Evolutionary conservation across 169 alveolate genomes (phyloP).

Genomic region (Plasmodium inui): DNA sequence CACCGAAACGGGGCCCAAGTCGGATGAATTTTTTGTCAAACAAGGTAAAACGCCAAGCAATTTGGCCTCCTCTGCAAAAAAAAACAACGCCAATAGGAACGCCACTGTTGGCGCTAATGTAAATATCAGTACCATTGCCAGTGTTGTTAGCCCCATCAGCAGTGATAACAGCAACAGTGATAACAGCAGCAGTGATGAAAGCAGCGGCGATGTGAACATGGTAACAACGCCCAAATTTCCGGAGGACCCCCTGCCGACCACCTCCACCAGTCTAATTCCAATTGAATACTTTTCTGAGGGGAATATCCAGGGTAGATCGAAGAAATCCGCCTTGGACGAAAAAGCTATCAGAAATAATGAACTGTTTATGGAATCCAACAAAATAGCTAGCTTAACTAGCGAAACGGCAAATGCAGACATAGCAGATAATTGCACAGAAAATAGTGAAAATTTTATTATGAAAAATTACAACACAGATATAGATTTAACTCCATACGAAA

Average conservation of each 20-base stretch:
- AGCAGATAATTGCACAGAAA: conserved; percentile 55
- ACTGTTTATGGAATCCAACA: conserved; percentile 10
- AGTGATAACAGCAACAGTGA: not conserved
- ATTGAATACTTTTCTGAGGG: not conserved
- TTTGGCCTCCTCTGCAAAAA: not conserved
- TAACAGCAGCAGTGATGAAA: not conserved
- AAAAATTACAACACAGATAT: conserved; percentile 67
- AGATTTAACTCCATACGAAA: conserved; percentile 71
- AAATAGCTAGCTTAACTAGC: conserved; percentile 4
- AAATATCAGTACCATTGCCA: not conserved
- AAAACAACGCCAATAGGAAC: not conserved
- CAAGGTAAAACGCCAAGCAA: not conserved
- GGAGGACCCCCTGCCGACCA: conserved; percentile 12
- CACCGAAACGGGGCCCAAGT: not conserved
- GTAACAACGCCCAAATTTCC: conserved; percentile 60
- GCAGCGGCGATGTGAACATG: not conserved
- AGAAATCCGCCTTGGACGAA: conserved; percentile 1
- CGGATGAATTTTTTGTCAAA: not conserved
- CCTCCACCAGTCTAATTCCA: not conserved
- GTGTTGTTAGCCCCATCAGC: not conserved
- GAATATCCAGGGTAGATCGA: not conserved
- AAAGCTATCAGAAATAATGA: not conserved
- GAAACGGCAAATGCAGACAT: not conserved
- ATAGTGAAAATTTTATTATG: conserved; percentile 60
- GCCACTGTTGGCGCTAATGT: not conserved